Conservation (phyloP, 2,329 filamentous ascomycete species). For the Microdochium paspali region DNA sequence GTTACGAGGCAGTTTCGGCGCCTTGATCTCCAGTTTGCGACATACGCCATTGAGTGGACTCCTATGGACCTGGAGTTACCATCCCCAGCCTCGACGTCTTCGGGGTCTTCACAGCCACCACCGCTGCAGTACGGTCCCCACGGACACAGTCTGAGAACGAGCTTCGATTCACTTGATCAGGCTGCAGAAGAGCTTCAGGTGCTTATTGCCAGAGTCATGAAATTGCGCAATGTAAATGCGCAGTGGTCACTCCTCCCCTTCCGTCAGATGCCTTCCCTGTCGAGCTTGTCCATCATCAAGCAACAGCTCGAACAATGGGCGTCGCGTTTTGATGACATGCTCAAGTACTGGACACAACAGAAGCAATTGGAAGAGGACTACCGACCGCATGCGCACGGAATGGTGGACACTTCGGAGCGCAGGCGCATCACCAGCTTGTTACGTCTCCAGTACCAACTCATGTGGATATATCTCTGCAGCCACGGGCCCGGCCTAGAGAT, state of each 20-base stretch:
- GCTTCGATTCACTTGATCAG: constrained; percentile 20
- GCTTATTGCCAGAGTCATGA: constrained; percentile 20
- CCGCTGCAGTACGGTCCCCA: constrained; percentile 6
- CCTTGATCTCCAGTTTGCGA: constrained; percentile 24
- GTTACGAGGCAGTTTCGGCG: constrained; percentile 23
- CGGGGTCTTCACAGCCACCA: no score
- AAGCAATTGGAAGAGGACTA: background rate
- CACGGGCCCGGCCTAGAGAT: constrained; percentile 16
- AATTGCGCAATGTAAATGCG: constrained; percentile 13
- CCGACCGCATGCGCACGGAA: background rate
- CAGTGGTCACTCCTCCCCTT: constrained; percentile 9
- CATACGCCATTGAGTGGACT: constrained; percentile 23
- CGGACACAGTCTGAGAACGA: no score
- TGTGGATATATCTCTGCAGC: constrained; percentile 14
- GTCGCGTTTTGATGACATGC: constrained; percentile 14
- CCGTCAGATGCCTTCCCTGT: constrained; percentile 2
- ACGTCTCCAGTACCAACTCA: constrained; percentile 19
- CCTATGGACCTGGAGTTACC: constrained; percentile 14
- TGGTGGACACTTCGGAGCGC: background rate
- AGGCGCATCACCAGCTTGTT: constrained; percentile 15
- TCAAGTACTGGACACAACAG: constrained; percentile 8
- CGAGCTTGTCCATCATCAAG: constrained; percentile 3
- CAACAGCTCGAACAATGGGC: constrained; percentile 17
- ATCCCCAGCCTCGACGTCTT: no score
- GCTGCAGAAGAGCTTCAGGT: constrained; percentile 20